Percentiles rank a stretch among this genome's conserved stretches.
Evolutionary conservation across 495 filamentous ascomycete species (phyloP).

Genomic region (Annulohypoxylon bovei): DNA sequence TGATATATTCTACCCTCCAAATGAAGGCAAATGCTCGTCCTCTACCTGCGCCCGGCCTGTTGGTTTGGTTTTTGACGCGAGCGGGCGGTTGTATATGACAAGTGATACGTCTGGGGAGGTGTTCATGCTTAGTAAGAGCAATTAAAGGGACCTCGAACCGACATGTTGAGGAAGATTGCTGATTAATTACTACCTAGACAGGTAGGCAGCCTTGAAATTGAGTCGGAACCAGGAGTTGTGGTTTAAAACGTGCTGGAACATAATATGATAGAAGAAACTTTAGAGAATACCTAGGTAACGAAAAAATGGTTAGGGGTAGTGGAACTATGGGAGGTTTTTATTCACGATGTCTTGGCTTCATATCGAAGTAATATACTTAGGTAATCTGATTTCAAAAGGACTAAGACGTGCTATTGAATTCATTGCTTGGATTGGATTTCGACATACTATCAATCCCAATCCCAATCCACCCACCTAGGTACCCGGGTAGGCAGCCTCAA

Average conservation of each 20-base stretch:
- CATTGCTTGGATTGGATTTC: neutral
- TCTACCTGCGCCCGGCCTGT: slow-evolving; percentile 65
- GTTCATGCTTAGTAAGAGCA: slow-evolving; percentile 56
- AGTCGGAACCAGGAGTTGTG: neutral
- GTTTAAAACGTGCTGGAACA: neutral
- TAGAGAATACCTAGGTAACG: neutral
- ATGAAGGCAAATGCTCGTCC: slow-evolving; percentile 51
- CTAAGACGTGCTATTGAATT: neutral
- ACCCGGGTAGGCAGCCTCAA: neutral
- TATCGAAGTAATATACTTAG: neutral
- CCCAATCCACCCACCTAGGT: neutral
- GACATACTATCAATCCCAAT: neutral
- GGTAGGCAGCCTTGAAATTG: neutral
- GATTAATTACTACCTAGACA: neutral
- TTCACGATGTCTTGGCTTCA: neutral
- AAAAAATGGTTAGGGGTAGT: too few relatives aligned
- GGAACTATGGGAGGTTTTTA: too few relatives aligned
- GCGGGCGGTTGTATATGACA: slow-evolving; percentile 63
- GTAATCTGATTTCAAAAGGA: neutral
- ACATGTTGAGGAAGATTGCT: neutral
- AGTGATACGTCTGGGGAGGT: slow-evolving; percentile 68
- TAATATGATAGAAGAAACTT: neutral
- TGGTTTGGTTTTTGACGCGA: slow-evolving; percentile 60
- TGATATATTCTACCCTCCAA: slow-evolving; percentile 62
- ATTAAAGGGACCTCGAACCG: neutral